Evolutionary conservation across 2,329 filamentous ascomycete species (phyloP), one percentile per base, ranked within the genome.

Genomic region (Fusarium sp.): DNA sequence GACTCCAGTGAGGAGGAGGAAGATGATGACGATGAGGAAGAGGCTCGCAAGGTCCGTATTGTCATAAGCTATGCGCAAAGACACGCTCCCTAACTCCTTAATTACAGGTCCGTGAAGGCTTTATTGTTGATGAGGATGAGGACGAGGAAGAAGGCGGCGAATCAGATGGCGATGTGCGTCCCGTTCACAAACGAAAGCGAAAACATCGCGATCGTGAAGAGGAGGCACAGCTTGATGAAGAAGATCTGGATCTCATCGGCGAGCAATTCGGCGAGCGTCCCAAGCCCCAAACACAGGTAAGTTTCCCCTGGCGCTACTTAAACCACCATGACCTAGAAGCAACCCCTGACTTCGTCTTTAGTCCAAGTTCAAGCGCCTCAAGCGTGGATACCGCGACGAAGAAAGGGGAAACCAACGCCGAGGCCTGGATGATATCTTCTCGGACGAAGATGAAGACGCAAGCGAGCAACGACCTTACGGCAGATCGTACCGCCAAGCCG

Each of bases 291-390:
- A 83, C 91, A 71, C 90, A 95, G 88, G 93, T 94, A 88, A 73
- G 86, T 75, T 42, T n/a, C n/a, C 27, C 35, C 29, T 23, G 15
- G n/a, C n/a, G 29, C 38, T 41, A 41, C 11, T 29, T 18, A 29
- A 49, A 21, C 55, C 37, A 35, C 25, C 16, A 49, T 44, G 49
- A 33, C 37, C 39, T 31, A 18, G 33, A n/a, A 35, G 35, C 60
- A 25, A 29, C 55, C 52, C 48, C 66, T 60, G 55, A 38, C 66
- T 27, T 35, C 27, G 25, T 29, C 39, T 51, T 21, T 25, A 97
- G 92, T 92, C 92, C 75, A 97, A 97, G 80, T 97, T 97, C 86
- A 99, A 99, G 83, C 93, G 96, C 44, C 89, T 99, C 61, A 99
- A 98, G 86, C 93, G 94, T 73, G 95, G 96, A 60, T 94, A 95